A percentile compares a stretch with the other conserved stretches of the same genome.
These are phyloP conservation scores for Thinopyrum elongatum DNA, from an alignment of 176 grass and related monocot genomes.

Conservation along the genomic window DNA sequence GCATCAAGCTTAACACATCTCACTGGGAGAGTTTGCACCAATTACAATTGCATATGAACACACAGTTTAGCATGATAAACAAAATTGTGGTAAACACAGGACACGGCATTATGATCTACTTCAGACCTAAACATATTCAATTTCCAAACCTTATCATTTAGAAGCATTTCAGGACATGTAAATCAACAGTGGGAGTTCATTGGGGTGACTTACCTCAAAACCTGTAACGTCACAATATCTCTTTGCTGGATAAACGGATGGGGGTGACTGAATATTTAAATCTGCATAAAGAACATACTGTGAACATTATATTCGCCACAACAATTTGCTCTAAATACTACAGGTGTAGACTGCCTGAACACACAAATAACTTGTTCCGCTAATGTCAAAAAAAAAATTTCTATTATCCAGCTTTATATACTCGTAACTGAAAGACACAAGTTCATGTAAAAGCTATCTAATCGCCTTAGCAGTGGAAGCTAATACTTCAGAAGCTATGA, in stretches of 20 bases:
- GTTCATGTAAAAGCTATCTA: neutral
- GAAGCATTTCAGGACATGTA: neutral
- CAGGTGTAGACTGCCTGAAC: neutral
- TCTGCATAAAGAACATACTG: constrained; percentile 43
- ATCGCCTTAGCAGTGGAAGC: neutral
- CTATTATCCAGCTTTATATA: neutral
- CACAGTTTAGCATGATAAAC: neutral
- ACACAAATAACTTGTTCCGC: neutral
- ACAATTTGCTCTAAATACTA: neutral
- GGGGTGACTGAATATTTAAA: constrained; percentile 89
- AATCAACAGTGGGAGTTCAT: constrained; percentile 3
- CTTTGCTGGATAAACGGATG: constrained; percentile 90
- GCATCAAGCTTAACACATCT: no score
- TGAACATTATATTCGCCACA: neutral
- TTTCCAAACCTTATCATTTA: neutral
- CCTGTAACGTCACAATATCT: constrained; percentile 97
- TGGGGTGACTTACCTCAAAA: constrained; percentile 68
- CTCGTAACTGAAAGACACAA: neutral
- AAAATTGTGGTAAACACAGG: neutral
- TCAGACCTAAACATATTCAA: constrained; percentile 13
- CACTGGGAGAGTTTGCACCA: neutral
- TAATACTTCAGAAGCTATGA: neutral
- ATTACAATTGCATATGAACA: neutral
- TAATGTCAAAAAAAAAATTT: neutral
- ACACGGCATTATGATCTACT: neutral